phyloP scores from a whole-genome alignment of 2,329 filamentous ascomycete species.

The Arthroderma sp. region DNA sequence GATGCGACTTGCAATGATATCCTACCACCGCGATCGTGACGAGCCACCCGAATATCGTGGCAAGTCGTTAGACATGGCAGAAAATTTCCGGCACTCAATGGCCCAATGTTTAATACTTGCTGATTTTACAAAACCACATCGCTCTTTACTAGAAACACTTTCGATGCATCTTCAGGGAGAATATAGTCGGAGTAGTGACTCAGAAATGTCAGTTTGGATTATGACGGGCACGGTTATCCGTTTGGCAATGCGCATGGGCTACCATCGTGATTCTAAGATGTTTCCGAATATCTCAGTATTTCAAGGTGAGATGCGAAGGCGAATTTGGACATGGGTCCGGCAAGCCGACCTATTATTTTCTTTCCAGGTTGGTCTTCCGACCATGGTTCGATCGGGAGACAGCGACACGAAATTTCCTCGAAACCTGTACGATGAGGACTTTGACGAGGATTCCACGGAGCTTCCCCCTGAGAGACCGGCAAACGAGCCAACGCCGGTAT shows the following conservation, averaged over 20 bases:
- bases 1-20: slow-evolving; percentile 51
- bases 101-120: slow-evolving; percentile 50
- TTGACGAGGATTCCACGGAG: slow-evolving; percentile 40
- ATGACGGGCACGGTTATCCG: slow-evolving; percentile 47
- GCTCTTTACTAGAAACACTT: slow-evolving; percentile 47
- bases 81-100: slow-evolving; percentile 39
- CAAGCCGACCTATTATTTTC: slow-evolving; percentile 53
- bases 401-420: slow-evolving; percentile 48
- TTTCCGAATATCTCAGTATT: slow-evolving; percentile 48
- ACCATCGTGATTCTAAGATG: slow-evolving; percentile 48
- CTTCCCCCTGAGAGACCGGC: slow-evolving; percentile 45
- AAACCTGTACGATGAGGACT: slow-evolving; percentile 54
- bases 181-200: slow-evolving; percentile 44
- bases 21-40: slow-evolving; percentile 47
- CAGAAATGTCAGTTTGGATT: slow-evolving; percentile 47
- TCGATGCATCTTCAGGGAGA: slow-evolving; percentile 50
- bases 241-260: slow-evolving; percentile 53
- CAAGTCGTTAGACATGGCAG: slow-evolving; percentile 37
- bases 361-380: slow-evolving; percentile 55
- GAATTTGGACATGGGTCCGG: slow-evolving; percentile 36
- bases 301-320: slow-evolving; percentile 45
- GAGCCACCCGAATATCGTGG: slow-evolving; percentile 50
- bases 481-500: slow-evolving; percentile 45
- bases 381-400: slow-evolving; percentile 51
- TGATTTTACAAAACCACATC: slow-evolving; percentile 51